Evolutionary conservation across 192 early-diverging fungal genomes (phyloP).

Genomic region (Fimicolochytrium jonesii): DNA sequence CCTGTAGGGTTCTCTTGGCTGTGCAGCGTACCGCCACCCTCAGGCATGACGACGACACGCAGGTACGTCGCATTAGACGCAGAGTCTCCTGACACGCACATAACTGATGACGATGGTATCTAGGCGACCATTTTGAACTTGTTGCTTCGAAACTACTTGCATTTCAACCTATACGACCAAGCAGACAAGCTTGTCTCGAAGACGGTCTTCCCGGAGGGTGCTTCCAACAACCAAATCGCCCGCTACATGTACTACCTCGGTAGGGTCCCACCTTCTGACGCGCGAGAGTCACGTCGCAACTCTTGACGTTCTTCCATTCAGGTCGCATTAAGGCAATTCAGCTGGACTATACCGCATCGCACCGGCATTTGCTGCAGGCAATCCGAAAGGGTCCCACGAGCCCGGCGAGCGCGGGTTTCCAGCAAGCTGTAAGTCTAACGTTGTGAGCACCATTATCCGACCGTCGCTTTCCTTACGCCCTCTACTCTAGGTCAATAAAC

Average conservation of each 20-base stretch:
- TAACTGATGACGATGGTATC: neutral
- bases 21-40: slow-evolving; percentile 90
- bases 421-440: slow-evolving; percentile 73
- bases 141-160: slow-evolving; percentile 86
- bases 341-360: slow-evolving; percentile 92
- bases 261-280: too few relatives aligned
- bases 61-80: slow-evolving; percentile 44
- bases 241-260: slow-evolving; percentile 95
- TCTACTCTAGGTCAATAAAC: slow-evolving; percentile 71
- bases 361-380: slow-evolving; percentile 84
- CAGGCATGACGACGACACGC: slow-evolving; percentile 84
- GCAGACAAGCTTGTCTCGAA: slow-evolving; percentile 96
- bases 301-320: neutral
- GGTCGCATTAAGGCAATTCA: slow-evolving; percentile 95
- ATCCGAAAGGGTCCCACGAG: slow-evolving; percentile 93
- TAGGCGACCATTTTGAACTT: slow-evolving; percentile 87
- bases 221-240: slow-evolving; percentile 88
- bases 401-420: slow-evolving; percentile 82
- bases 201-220: slow-evolving; percentile 79
- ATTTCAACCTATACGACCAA: slow-evolving; percentile 95
- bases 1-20: slow-evolving; percentile 64
- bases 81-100: neutral
- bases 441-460: neutral
- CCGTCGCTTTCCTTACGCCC: neutral
- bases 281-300: neutral